phyloP scores from a whole-genome alignment of 495 filamentous ascomycete species.

The Hypomontagnella monticulosa region DNA sequence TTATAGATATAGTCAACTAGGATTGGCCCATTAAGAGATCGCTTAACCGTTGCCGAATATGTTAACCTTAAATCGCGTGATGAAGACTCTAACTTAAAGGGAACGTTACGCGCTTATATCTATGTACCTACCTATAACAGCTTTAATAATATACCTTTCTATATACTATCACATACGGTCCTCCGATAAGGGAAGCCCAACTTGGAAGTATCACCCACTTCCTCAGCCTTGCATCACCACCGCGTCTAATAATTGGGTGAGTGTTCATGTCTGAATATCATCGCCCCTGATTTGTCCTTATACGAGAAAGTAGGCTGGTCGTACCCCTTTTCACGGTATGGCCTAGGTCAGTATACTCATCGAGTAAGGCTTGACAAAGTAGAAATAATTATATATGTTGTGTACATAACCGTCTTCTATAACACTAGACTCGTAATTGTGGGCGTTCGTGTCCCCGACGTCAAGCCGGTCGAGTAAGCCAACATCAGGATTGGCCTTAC shows the following conservation, averaged over 20 bases:
- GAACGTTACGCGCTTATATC: constrained; percentile 39
- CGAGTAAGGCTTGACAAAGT: no score
- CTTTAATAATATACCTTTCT: neutral
- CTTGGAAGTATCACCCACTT: neutral
- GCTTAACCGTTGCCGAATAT: constrained; percentile 11
- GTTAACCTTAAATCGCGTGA: constrained; percentile 34
- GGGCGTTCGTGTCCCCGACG: no score
- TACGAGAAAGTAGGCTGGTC: no score
- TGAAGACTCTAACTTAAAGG: constrained; percentile 29
- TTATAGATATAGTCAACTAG: constrained; percentile 20
- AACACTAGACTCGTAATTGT: no score
- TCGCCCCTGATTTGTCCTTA: no score
- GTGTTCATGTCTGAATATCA: no score
- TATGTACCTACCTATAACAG: neutral
- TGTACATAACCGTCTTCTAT: no score
- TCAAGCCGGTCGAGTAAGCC: no score
- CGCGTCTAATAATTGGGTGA: neutral
- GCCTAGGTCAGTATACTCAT: neutral
- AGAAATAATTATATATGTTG: no score
- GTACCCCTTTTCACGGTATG: neutral
- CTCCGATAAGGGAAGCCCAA: constrained; percentile 13
- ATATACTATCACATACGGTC: constrained; percentile 4
- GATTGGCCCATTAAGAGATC: constrained; percentile 33
- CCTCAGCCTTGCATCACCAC: constrained; percentile 15
- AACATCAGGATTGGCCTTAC: no score